Evolutionary conservation across 1,284 basidiomycete genomes (phyloP).

Genomic region (Heliocybe sulcata): DNA sequence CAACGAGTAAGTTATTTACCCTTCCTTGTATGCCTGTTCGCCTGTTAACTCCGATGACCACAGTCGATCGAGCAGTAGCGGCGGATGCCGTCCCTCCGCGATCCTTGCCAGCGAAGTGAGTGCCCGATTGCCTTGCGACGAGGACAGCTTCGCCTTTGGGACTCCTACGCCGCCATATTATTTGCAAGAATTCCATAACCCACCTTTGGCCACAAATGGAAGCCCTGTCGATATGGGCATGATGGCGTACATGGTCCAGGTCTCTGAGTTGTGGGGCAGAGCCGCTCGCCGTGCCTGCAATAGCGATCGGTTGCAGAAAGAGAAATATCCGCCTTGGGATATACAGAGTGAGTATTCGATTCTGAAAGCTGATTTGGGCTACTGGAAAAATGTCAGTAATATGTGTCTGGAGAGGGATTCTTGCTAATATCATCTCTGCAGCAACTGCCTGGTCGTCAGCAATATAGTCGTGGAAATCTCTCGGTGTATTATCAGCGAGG

Average conservation of each 20-base stretch:
- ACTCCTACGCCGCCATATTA: background rate
- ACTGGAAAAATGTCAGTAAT: background rate
- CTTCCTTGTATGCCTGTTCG: background rate
- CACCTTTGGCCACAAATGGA: background rate
- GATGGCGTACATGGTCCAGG: conserved; percentile 5
- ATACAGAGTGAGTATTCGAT: background rate
- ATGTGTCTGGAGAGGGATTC: background rate
- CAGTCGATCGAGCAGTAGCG: conserved; percentile 1
- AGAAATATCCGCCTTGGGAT: background rate
- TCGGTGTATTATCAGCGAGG: background rate
- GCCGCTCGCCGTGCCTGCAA: conserved; percentile 2
- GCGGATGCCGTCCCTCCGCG: conserved; percentile 2
- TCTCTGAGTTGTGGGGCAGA: conserved; percentile 2
- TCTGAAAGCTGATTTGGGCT: background rate
- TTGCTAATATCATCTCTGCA: background rate
- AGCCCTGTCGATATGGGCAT: conserved; percentile 1
- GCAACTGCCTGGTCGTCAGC: background rate
- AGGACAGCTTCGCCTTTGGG: conserved; percentile 5
- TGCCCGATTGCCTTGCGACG: conserved; percentile 3
- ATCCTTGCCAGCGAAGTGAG: conserved; percentile 1
- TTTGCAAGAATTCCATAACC: background rate
- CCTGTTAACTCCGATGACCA: background rate
- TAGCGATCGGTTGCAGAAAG: background rate
- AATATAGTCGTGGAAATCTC: conserved; percentile 4
- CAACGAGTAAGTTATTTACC: conserved; percentile 2